Conservation (phyloP, 768 basidiomycete species). For the Serendipita sp. region DNA sequence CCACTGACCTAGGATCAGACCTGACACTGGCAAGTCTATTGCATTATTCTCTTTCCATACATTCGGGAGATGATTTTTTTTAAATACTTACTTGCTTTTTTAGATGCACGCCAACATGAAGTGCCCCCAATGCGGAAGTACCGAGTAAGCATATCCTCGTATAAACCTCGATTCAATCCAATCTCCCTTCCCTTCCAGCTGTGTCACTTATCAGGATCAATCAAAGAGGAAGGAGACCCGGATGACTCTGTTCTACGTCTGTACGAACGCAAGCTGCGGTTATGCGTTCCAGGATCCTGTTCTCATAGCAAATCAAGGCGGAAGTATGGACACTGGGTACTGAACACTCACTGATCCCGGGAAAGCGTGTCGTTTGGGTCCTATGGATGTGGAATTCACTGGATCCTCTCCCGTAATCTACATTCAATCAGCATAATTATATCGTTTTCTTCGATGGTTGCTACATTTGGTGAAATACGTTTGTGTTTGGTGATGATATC, state of each 20-base stretch:
- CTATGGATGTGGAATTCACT: no score
- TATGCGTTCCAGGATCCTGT: slow-evolving; percentile 58
- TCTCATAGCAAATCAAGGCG: slow-evolving; percentile 15
- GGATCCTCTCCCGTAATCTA: no score
- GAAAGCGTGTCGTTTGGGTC: no score
- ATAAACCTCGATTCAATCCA: neutral
- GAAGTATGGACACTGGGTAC: no score
- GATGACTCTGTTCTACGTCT: slow-evolving; percentile 88
- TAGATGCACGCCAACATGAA: slow-evolving; percentile 71
- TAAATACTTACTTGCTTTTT: no score
- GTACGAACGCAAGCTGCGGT: slow-evolving; percentile 48
- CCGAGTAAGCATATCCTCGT: slow-evolving; percentile 37
- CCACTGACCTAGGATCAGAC: slow-evolving; percentile 71
- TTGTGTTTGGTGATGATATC: no score
- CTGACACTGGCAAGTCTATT: slow-evolving; percentile 53
- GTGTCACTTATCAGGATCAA: slow-evolving; percentile 92
- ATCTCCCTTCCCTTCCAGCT: slow-evolving; percentile 27
- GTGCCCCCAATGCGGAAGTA: slow-evolving; percentile 67
- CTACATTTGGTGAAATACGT: no score
- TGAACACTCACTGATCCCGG: no score
- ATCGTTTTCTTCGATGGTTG: no score
- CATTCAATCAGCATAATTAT: no score
- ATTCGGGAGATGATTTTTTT: no score
- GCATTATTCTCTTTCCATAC: no score
- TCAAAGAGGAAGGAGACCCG: slow-evolving; percentile 90